Percentiles rank a stretch among this genome's conserved stretches.
These are phyloP conservation scores for Hypoxylon sp. DNA, from an alignment of 2,329 filamentous ascomycete genomes.

Conservation along the genomic window DNA sequence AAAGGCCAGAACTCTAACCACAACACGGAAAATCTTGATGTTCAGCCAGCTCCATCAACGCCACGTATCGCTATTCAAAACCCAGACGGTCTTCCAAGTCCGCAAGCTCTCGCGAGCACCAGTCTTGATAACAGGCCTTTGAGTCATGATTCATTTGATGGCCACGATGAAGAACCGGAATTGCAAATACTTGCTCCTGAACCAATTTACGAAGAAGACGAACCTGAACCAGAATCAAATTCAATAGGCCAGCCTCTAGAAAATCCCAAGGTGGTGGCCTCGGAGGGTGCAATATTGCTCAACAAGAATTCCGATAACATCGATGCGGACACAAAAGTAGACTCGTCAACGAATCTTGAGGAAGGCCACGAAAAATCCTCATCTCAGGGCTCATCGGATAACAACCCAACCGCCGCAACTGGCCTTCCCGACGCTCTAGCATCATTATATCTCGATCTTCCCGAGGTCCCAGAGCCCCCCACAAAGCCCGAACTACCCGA, in stretches of 20 bases:
- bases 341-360: not conserved
- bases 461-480: slow-evolving; percentile 60
- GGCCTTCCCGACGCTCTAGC: slow-evolving; percentile 31
- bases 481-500: slow-evolving; percentile 64
- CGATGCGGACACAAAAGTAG: not conserved
- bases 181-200: slow-evolving; percentile 41
- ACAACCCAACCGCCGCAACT: slow-evolving; percentile 10
- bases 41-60: slow-evolving; percentile 41
- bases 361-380: slow-evolving; percentile 5
- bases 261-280: not conserved
- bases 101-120: slow-evolving; percentile 26
- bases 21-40: slow-evolving; percentile 22
- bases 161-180: slow-evolving; percentile 34
- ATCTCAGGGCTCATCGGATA: slow-evolving; percentile 1
- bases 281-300: not conserved
- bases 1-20: slow-evolving; percentile 42
- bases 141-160: slow-evolving; percentile 16
- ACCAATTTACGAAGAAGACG: slow-evolving; percentile 39
- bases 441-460: slow-evolving; percentile 47
- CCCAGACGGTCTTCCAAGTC: slow-evolving; percentile 48
- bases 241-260: not conserved
- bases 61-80: slow-evolving; percentile 57
- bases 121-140: slow-evolving; percentile 10
- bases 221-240: slow-evolving; percentile 7
- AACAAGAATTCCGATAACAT: not conserved